Base-by-base conservation (phyloP, 2,329 filamentous ascomycete genomes). In the Coniochaeta sp. region DNA sequence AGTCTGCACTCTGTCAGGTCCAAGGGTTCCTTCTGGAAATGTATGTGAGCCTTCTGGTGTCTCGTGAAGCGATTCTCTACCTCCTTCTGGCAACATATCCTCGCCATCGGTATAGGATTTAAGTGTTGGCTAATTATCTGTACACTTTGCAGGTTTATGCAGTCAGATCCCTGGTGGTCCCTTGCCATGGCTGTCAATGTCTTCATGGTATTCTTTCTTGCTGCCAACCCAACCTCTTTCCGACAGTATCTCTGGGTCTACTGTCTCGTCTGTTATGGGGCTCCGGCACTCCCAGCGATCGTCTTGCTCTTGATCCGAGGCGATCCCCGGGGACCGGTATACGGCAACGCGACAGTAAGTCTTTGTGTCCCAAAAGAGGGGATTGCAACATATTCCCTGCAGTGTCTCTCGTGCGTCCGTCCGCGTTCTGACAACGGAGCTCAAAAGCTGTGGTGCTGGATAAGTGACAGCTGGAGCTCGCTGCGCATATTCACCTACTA, bases 161-260 rank as follows among this genome's bases (percentile, higher is more conserved):
- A 89, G 65, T 88, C 87, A 6, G 88, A 91, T 72, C 85, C 87
- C 0, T 81, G 89, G 75, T 92, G 87, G 89, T 89, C 89, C 0
- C 82, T 92, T 59, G 88, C 88, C 64, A 93, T 95, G 90, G 89
- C 90, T 3, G 79, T 88, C 69, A 95, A 93, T 68, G 90, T 93
- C 63, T 90, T 89, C 67, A 80, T 93, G 58, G 83, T 86, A 61
- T 86, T 86, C 70, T 86, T 85, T 72, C 81, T 80, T 65, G 77
- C 80, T n/a, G 78, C 80, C 56, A 83, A 78, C 55, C 82, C 83
- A 0, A 87, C 87, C 8, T 86, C 89, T 58, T 91, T 92, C 68
- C 81, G 83, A n/a, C 81, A 82, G 55, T 89, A 89, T 70, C 82
- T 88, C 67, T 90, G 87, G 81, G 79, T 86, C 57, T 93, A 93